Conservation (phyloP, 179 eudicot species). For the Camellia oleifera region DNA sequence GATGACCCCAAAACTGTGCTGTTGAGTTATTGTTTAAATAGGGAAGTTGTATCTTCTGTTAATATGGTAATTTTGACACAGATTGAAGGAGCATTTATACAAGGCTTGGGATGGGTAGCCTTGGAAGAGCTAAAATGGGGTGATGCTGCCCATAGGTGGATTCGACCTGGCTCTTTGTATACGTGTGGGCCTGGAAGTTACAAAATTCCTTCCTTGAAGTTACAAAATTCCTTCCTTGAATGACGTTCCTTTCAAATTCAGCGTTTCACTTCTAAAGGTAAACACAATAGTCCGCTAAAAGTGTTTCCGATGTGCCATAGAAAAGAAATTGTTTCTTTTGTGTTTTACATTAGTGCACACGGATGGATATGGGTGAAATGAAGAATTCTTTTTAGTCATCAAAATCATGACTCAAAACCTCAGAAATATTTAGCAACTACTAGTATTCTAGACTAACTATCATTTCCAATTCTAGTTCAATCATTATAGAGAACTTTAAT, state of each 20-base stretch:
- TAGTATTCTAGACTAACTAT: too few species aligned
- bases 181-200: constrained; percentile 93
- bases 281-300: background rate
- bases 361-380: background rate
- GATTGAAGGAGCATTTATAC: constrained; percentile 98
- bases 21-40: background rate
- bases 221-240: constrained; percentile 91
- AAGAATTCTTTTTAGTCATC: background rate
- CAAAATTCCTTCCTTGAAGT: constrained; percentile 84
- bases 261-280: constrained; percentile 89
- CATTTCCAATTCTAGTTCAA: too few species aligned
- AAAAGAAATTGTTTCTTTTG: background rate
- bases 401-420: background rate
- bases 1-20: background rate
- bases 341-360: background rate
- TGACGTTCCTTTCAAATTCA: constrained; percentile 83
- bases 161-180: constrained; percentile 70
- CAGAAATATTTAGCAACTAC: background rate
- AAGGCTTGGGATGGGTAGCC: constrained; percentile 97
- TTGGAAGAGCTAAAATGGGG: constrained; percentile 99
- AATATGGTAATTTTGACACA: constrained; percentile 31
- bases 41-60: constrained; percentile 4
- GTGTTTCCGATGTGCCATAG: background rate
- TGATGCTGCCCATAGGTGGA: constrained; percentile 89
- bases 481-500: background rate